These are phyloP conservation scores for Pistacia vera DNA, from an alignment of 345 rosid species.

Conservation along the genomic window DNA sequence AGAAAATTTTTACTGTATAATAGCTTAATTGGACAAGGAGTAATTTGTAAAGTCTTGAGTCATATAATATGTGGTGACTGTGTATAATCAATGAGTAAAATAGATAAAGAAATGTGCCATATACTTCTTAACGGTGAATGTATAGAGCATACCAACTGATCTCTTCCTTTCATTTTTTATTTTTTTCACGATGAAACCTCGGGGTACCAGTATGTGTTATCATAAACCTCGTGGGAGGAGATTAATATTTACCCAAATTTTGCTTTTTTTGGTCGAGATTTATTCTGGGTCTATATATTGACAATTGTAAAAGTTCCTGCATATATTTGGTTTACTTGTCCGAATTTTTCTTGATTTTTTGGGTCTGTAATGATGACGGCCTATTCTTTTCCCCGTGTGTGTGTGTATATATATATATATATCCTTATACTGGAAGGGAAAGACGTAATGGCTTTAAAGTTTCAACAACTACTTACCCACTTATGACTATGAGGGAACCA, in stretches of 20 bases:
- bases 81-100: neutral
- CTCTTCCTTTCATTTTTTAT: neutral
- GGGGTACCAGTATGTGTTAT: too few species aligned
- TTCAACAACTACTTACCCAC: too few species aligned
- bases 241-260: too few species aligned
- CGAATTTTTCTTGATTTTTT: neutral
- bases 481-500: too few species aligned
- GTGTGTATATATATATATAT: neutral
- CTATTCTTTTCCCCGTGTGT: neutral
- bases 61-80: neutral
- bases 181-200: neutral
- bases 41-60: slow-evolving; percentile 3
- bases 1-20: neutral
- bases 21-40: slow-evolving; percentile 4
- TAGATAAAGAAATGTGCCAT: neutral
- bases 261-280: too few species aligned
- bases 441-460: too few species aligned
- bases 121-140: slow-evolving; percentile 6
- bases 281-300: too few species aligned
- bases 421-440: too few species aligned
- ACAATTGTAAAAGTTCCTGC: neutral
- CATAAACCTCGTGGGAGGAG: too few species aligned
- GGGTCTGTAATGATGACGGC: too few species aligned
- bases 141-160: neutral
- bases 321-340: neutral